These are phyloP conservation scores for Fomitopsis pinicola DNA, from an alignment of 1,284 basidiomycete genomes.

Conservation along the genomic window DNA sequence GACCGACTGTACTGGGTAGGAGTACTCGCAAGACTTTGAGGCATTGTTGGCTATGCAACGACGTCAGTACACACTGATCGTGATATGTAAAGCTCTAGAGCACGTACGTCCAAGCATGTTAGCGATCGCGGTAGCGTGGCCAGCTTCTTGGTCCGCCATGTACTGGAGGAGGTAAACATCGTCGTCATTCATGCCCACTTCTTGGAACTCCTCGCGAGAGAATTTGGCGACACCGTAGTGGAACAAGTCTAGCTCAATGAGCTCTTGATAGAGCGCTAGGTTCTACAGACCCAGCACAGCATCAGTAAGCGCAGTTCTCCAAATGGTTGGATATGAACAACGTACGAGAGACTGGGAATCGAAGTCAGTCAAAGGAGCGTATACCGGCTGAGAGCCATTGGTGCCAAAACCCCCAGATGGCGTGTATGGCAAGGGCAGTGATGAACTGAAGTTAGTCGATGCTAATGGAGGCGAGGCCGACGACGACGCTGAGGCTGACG, in stretches of 20 bases:
- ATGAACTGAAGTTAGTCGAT: not conserved
- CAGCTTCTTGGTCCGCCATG: slow-evolving; percentile 59
- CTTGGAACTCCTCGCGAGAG: slow-evolving; percentile 50
- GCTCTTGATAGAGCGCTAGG: slow-evolving; percentile 60
- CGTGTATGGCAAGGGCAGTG: slow-evolving; percentile 18
- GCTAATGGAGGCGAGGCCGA: not conserved
- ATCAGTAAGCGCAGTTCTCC: too few species aligned
- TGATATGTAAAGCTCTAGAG: slow-evolving; percentile 1
- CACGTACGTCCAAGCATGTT: slow-evolving; percentile 41
- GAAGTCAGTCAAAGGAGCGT: slow-evolving; percentile 49
- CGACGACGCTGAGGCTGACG: not conserved
- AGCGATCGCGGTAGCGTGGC: slow-evolving; percentile 44
- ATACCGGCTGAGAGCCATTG: slow-evolving; percentile 40
- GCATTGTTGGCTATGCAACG: slow-evolving; percentile 20
- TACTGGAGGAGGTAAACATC: slow-evolving; percentile 51
- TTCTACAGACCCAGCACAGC: slow-evolving; percentile 26
- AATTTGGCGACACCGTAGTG: slow-evolving; percentile 54
- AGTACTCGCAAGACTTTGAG: slow-evolving; percentile 55
- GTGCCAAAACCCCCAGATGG: slow-evolving; percentile 40
- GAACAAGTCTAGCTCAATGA: slow-evolving; percentile 61
- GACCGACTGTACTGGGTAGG: slow-evolving; percentile 56
- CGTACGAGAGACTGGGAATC: slow-evolving; percentile 56
- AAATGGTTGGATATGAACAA: not conserved
- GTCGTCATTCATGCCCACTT: slow-evolving; percentile 47
- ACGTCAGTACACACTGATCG: not conserved